Evolutionary conservation across 257 asterid species (phyloP).

Genomic region (Solanum corneliomulleri): DNA sequence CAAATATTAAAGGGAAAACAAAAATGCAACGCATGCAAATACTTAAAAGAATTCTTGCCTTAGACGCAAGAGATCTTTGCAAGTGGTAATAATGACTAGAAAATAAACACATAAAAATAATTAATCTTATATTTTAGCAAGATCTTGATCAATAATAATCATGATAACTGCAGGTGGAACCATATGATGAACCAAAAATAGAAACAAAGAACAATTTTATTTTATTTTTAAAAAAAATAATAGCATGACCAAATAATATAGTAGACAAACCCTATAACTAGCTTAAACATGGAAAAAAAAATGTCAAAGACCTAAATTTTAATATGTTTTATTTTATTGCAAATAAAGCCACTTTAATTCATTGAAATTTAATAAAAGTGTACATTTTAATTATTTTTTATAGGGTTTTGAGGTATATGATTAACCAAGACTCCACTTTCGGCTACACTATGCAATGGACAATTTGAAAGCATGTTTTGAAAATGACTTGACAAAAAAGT

Average conservation of each 20-base stretch:
- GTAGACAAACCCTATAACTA: not conserved
- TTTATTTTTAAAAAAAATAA: not conserved
- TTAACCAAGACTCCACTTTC: not conserved
- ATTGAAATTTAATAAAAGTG: not conserved
- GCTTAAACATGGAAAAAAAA: not conserved
- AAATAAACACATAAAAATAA: not conserved
- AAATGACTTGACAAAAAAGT: not conserved
- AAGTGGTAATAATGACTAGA: not conserved
- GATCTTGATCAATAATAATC: not conserved
- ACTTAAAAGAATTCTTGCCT: not conserved
- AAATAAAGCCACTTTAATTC: not conserved
- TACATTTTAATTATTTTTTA: not conserved
- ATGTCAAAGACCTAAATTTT: not conserved
- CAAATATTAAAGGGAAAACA: not conserved
- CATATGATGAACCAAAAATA: not conserved
- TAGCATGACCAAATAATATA: not conserved
- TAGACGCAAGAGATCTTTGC: not conserved
- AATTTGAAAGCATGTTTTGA: not conserved
- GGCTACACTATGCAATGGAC: not conserved
- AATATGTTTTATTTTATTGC: not conserved
- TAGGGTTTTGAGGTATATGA: not conserved
- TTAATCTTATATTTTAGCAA: not conserved
- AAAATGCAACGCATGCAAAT: not conserved
- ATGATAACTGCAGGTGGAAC: not conserved
- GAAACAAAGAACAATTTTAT: not conserved